phyloP scores from a whole-genome alignment of 306 rosid species.

The Alnus rubra region DNA sequence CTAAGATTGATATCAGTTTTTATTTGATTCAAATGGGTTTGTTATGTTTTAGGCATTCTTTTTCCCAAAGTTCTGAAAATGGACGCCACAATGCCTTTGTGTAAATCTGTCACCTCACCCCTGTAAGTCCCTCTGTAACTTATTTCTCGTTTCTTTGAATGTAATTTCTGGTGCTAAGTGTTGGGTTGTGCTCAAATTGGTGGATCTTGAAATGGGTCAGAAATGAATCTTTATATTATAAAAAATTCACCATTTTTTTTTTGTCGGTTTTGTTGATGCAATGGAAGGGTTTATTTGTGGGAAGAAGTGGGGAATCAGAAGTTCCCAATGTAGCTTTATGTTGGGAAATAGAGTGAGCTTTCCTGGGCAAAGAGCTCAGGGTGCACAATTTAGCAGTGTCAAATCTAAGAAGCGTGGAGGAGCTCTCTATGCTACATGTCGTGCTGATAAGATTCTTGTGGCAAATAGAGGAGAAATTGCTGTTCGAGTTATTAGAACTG shows the following conservation, averaged over 20 bases:
- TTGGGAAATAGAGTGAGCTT: constrained; percentile 52
- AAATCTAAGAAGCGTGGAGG: constrained; percentile 42
- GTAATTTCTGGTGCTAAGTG: constrained; percentile 1
- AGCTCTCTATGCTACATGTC: constrained; percentile 54
- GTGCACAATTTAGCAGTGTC: constrained; percentile 25
- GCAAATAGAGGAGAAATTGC: constrained; percentile 98
- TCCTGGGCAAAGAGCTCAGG: constrained; percentile 50
- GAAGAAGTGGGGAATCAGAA: constrained; percentile 50
- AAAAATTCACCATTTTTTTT: not conserved
- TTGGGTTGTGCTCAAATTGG: constrained; percentile 13
- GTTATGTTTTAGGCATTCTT: constrained; percentile 18
- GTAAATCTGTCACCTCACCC: constrained; percentile 60
- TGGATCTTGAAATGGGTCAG: not conserved
- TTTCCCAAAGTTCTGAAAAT: constrained; percentile 22
- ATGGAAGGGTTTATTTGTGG: constrained; percentile 59
- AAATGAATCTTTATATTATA: not conserved
- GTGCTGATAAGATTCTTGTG: constrained; percentile 68
- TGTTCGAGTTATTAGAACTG: constrained; percentile 90
- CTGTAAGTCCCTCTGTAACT: constrained; percentile 37
- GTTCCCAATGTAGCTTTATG: constrained; percentile 71
- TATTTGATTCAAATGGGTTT: not conserved
- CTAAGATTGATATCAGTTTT: not conserved
- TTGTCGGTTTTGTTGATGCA: constrained; percentile 11
- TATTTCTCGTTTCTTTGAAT: not conserved
- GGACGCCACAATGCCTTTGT: constrained; percentile 69